These are phyloP conservation scores for Amaranthus tricolor DNA, from an alignment of 179 eudicot species.

Conservation along the genomic window DNA sequence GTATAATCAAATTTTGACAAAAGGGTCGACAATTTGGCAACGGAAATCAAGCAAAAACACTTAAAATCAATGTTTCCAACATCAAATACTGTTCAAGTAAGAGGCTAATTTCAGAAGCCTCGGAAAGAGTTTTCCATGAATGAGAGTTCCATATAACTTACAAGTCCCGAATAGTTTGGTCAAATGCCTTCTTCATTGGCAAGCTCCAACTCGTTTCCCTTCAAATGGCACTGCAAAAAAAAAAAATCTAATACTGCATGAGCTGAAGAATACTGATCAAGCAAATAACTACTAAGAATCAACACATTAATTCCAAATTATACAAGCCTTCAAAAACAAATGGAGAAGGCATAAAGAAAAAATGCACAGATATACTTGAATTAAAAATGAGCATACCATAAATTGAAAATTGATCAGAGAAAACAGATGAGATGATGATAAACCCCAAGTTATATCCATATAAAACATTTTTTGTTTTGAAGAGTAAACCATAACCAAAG, in stretches of 20 bases:
- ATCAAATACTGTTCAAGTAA: not conserved
- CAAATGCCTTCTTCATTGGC: constrained; percentile 83
- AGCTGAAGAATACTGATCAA: not conserved
- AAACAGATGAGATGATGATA: not conserved
- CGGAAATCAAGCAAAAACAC: not conserved
- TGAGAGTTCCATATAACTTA: constrained; percentile 35
- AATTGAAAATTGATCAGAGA: not conserved
- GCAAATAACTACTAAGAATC: constrained; percentile 3
- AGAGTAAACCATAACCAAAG: not conserved
- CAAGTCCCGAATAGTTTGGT: constrained; percentile 85
- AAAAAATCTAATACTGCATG: not conserved
- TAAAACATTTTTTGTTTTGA: not conserved
- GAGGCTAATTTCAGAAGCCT: not conserved
- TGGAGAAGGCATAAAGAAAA: not conserved
- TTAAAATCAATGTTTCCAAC: not conserved
- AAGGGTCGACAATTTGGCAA: not conserved
- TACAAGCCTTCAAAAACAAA: not conserved
- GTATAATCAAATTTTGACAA: not conserved
- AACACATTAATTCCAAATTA: not conserved
- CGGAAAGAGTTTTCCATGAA: not conserved
- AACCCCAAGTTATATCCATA: not conserved
- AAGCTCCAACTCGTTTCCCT: constrained; percentile 14
- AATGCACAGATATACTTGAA: not conserved
- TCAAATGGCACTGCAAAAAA: constrained; percentile 23
- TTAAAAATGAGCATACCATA: not conserved